These are phyloP conservation scores for Colletotrichum abscissum DNA, from an alignment of 2,329 filamentous ascomycete genomes.

Conservation along the genomic window DNA sequence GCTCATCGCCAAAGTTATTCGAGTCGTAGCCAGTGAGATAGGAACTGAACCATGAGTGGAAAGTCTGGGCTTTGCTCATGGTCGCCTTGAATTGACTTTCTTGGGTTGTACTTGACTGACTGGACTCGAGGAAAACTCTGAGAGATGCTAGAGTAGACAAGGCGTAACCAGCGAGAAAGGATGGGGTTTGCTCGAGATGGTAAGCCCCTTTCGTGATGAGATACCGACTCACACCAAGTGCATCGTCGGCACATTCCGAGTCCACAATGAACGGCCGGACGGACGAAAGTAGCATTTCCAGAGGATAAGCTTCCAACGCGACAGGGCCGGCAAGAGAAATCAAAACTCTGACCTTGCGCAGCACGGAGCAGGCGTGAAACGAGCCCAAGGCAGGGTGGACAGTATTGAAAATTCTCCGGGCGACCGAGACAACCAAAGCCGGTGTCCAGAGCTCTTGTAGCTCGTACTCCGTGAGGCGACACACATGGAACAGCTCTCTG, in stretches of 20 bases:
- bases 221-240: conserved; percentile 87
- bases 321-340: conserved; percentile 80
- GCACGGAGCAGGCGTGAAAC: conserved; percentile 84
- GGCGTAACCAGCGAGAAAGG: conserved; percentile 84
- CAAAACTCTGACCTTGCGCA: conserved; percentile 86
- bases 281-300: conserved; percentile 90
- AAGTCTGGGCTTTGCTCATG: conserved; percentile 78
- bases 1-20: conserved; percentile 58
- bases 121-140: conserved; percentile 78
- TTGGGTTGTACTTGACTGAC: conserved; percentile 83
- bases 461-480: conserved; percentile 75
- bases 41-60: conserved; percentile 81
- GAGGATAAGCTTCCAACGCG: conserved; percentile 81
- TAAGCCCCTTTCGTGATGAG: conserved; percentile 75
- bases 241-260: conserved; percentile 89
- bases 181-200: conserved; percentile 74
- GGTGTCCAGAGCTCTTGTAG: conserved; percentile 78
- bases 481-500: conserved; percentile 82
- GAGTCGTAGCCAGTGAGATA: conserved; percentile 75
- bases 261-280: conserved; percentile 84
- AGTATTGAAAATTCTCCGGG: conserved; percentile 81
- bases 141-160: conserved; percentile 85
- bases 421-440: conserved; percentile 77
- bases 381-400: conserved; percentile 88
- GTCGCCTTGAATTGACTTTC: conserved; percentile 85